Percentiles rank a stretch among this genome's conserved stretches.
These are phyloP conservation scores for Plasmodium knowlesi DNA, from an alignment of 169 alveolate genomes.

Conservation along the genomic window DNA sequence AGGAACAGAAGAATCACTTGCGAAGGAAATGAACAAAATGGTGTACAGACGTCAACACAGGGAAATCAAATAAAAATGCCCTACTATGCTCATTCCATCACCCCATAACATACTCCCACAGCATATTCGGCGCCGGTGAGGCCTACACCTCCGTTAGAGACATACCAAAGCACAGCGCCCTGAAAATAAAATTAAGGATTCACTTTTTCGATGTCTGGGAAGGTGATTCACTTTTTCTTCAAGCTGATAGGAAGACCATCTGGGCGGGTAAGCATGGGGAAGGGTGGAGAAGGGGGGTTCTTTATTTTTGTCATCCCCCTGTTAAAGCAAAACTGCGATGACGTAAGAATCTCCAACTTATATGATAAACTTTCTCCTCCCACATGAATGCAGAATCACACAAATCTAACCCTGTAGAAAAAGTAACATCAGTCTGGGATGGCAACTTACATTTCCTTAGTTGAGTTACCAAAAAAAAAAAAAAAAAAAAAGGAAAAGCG, in stretches of 20 bases:
- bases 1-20: neutral
- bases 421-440: neutral
- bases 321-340: neutral
- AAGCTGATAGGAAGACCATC: slow-evolving; percentile 78
- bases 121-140: slow-evolving; percentile 58
- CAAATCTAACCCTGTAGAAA: neutral
- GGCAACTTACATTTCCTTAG: neutral
- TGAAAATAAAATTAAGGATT: slow-evolving; percentile 80
- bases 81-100: neutral
- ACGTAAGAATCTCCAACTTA: neutral
- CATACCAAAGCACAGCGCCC: slow-evolving; percentile 77
- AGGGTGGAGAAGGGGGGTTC: neutral
- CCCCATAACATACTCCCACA: neutral
- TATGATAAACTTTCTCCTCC: neutral
- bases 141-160: slow-evolving; percentile 32
- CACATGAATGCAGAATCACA: neutral
- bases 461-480: neutral
- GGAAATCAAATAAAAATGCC: neutral
- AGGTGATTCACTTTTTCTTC: slow-evolving; percentile 82
- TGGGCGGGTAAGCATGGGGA: slow-evolving; percentile 77
- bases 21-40: neutral
- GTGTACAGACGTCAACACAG: neutral
- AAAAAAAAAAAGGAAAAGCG: neutral
- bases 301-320: neutral
- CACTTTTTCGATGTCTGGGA: slow-evolving; percentile 88